Evolutionary conservation across 1,284 basidiomycete species (phyloP), one percentile per base, ranked within the genome.

Genomic region (Irpex lacteus): DNA sequence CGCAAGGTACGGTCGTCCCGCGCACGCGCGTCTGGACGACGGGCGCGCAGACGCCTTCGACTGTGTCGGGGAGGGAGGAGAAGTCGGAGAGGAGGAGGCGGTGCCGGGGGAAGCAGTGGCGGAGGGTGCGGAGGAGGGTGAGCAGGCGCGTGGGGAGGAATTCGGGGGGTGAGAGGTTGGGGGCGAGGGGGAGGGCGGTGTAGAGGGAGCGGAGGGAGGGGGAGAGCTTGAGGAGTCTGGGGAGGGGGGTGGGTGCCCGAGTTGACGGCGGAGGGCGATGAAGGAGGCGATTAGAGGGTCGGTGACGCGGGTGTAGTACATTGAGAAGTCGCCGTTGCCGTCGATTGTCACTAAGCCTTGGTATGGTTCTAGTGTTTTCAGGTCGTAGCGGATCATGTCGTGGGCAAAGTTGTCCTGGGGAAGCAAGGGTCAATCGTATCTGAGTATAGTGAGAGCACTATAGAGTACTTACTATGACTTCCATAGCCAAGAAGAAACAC

Each of bases 11-110:
- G 76, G 95, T 97, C 58, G 85, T 85, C 64, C 91, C 91, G 40
- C 86, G 85, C 73, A 92, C 90, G 59, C 95, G 86, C 18, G 98
- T 99, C 79, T 99, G 98, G 26, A 99, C 98, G 19, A 99, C 98
- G 5, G 98, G 98, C 0, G 92, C 94, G 72, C 94, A 95, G 65
- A 86, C 75, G 0, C 97, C 98, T 1, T 85, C 83, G 5, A 98
- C 88, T 0, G 95, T 84, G 67, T 99, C 94, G 0, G 96, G 95
- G 11, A 99, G 80, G 6, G 87, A 83, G 56, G 89, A 89, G 73
- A 99, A 99, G 80, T 99, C 98, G 47, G 95, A 92, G 57, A 98
- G 85, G 63, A 99, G 84, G 38, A 98, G 85, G 6, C 95, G 88
- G 77, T 99, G 98, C 3, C 88, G 86, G 7, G 98, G 98, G 74